Base-by-base conservation (phyloP, 1,284 basidiomycete species). In the Cryptococcus sp. region DNA sequence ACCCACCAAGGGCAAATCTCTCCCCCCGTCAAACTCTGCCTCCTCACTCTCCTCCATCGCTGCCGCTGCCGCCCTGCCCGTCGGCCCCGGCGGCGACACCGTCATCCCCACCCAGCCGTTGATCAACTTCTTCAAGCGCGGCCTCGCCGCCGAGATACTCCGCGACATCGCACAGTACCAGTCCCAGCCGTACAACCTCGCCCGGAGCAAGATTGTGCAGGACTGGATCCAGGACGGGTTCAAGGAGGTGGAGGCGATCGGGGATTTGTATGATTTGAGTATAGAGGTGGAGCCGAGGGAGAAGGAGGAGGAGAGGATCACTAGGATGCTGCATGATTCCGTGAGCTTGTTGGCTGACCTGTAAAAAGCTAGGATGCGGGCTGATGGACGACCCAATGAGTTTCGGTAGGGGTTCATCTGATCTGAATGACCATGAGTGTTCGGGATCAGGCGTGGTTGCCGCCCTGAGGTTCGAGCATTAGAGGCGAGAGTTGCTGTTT, bases 151-250 rank as follows among this genome's bases (percentile, higher is more conserved):
- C 9, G 93, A 97, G 70, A 88, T 98, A 63, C 91, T 99, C 65
- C 85, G 88, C 58, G 94, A 98, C 73, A 97, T 98, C 72, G 90
- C 95, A 70, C 87, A 91, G 42, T 97, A 94, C 84, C 96, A 99
- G 76, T 83, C 86, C 11, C 86, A 86, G 63, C 88, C 91, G 1
- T 96, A 92, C 80, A 94, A 95, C 74, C 84, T 96, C 62, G 81
- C 84, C 18, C 79, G 82, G 8, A 85, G 94, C 12, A 81, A 84
- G 1, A 70, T 81, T 0, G 83, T 98, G 36, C 82, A 86, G 53
- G 80, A 82, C 39, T 96, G 85, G 71, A 84, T 98, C 57, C 86
- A 89, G 63, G 85, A 88, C 44, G 85, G 85, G 4, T 80, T 97
- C 63, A 83, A 82, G 55, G 81, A 84, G 65, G 87, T 86, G 66